Conservation (phyloP, 1,284 basidiomycete genomes). For the Ceratobasidium sp. region DNA sequence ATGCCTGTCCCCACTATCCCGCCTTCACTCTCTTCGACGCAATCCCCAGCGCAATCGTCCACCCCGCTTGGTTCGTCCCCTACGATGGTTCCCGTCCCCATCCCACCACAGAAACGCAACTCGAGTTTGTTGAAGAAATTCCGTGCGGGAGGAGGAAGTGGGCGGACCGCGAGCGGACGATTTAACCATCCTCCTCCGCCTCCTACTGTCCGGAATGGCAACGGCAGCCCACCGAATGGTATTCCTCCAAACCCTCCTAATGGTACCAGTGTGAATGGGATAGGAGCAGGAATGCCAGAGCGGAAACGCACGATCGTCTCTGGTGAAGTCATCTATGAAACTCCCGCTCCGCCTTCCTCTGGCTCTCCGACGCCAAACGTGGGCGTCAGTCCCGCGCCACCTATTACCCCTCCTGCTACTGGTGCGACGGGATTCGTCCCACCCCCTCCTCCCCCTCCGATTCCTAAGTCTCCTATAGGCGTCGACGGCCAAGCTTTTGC, state of each 20-base stretch:
- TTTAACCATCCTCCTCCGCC: conserved; percentile 37
- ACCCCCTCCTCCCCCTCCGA: conserved; percentile 25
- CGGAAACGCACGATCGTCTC: conserved; percentile 8
- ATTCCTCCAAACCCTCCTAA: too few relatives aligned
- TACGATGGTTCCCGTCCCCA: conserved; percentile 13
- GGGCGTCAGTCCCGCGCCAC: not conserved
- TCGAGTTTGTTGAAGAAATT: conserved; percentile 35
- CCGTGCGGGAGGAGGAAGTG: not conserved
- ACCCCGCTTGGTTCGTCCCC: not conserved
- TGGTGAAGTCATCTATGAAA: conserved; percentile 40
- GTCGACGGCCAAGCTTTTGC: not conserved
- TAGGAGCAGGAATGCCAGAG: too few relatives aligned
- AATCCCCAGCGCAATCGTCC: not conserved
- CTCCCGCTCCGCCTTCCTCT: not conserved
- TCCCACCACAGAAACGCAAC: conserved; percentile 29
- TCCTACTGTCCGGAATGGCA: not conserved
- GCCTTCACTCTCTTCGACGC: not conserved
- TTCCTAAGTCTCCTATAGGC: not conserved
- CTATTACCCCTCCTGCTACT: not conserved
- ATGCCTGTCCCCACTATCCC: conserved; percentile 28
- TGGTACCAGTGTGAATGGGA: too few relatives aligned
- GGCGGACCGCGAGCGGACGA: conserved; percentile 15
- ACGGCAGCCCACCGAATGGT: too few relatives aligned
- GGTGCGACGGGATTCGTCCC: conserved; percentile 9
- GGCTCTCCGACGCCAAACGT: not conserved